phyloP scores from a whole-genome alignment of 78 protist species.

The Planoprotostelium fungivorum region DNA sequence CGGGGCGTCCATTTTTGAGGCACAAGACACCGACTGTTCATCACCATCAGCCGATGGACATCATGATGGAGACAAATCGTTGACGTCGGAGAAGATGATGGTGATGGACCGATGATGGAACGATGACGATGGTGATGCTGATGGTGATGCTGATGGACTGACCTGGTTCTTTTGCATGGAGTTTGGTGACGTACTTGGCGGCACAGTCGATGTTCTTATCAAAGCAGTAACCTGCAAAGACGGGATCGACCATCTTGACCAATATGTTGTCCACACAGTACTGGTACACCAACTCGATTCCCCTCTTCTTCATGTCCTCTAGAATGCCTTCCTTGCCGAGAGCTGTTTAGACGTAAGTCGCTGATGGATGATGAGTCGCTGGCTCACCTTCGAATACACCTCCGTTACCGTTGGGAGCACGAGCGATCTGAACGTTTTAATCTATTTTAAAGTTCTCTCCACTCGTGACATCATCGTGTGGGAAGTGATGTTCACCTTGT shows the following conservation, averaged over 20 bases:
- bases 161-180: slow-evolving; percentile 61
- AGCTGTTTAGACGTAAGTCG: slow-evolving; percentile 22
- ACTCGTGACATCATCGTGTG: not conserved
- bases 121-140: not conserved
- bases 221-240: slow-evolving; percentile 77
- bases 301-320: slow-evolving; percentile 64
- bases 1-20: slow-evolving; percentile 48
- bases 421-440: slow-evolving; percentile 24
- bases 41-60: slow-evolving; percentile 3
- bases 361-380: not conserved
- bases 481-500: slow-evolving; percentile 15
- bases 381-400: slow-evolving; percentile 69
- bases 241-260: slow-evolving; percentile 85
- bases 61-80: not conserved
- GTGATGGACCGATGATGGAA: no score
- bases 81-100: no score
- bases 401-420: slow-evolving; percentile 95
- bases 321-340: slow-evolving; percentile 62
- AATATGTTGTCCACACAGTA: slow-evolving; percentile 92
- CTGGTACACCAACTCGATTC: slow-evolving; percentile 71
- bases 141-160: no score
- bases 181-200: slow-evolving; percentile 80
- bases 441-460: not conserved
- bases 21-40: slow-evolving; percentile 83
- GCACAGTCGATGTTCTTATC: slow-evolving; percentile 64